phyloP scores from a whole-genome alignment of 2,329 filamentous ascomycete genomes.

The Fusarium irregulare region DNA sequence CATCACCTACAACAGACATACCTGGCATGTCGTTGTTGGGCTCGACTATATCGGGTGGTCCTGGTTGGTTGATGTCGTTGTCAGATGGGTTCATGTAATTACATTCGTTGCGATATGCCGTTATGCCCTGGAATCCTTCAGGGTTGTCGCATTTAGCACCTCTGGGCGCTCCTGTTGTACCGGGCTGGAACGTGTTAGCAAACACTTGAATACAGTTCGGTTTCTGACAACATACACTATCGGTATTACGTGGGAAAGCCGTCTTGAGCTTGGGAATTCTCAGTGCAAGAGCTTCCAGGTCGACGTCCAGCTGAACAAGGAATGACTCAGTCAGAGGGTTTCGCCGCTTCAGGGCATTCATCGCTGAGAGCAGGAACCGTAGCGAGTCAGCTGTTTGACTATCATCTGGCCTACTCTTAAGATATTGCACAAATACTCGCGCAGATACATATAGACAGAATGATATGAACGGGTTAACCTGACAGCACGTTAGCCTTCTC shows the following conservation, averaged over 20 bases:
- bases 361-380: conserved; percentile 90
- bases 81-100: conserved; percentile 55
- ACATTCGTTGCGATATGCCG: conserved; percentile 59
- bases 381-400: conserved; percentile 80
- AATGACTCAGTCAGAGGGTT: conserved; percentile 96
- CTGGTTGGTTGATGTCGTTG: conserved; percentile 54
- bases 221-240: conserved; percentile 58
- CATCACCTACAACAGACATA: conserved; percentile 35
- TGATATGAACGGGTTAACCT: conserved; percentile 96
- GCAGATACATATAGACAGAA: conserved; percentile 98
- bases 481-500: conserved; percentile 35
- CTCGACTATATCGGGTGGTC: conserved; percentile 54
- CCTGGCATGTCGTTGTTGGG: conserved; percentile 47
- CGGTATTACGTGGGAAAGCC: conserved; percentile 64
- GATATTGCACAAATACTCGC: conserved; percentile 92
- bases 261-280: conserved; percentile 68
- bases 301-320: conserved; percentile 90
- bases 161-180: conserved; percentile 30
- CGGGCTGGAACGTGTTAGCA: conserved; percentile 48
- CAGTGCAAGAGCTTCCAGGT: conserved; percentile 79
- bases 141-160: conserved; percentile 50
- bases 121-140: conserved; percentile 55
- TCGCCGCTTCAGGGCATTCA: conserved; percentile 87
- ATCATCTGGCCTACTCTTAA: conserved; percentile 94
- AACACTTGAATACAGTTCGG: not conserved